A percentile compares a stretch with the other conserved stretches of the same genome.
Evolutionary conservation across 768 basidiomycete genomes (phyloP).

Genomic region (Boletus reticuloceps): DNA sequence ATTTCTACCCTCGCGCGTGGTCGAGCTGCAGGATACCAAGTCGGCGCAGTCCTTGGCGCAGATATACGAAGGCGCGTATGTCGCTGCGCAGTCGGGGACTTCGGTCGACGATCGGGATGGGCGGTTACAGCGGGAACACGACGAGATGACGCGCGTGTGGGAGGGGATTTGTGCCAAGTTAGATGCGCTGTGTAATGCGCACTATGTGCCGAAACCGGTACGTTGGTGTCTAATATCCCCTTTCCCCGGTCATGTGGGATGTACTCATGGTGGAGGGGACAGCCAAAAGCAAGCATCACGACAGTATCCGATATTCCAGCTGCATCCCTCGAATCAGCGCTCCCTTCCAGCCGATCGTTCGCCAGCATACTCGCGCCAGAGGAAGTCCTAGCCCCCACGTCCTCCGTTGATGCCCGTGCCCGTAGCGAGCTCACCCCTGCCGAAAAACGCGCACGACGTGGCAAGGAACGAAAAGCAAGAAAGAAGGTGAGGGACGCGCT

Average conservation of each 20-base stretch:
- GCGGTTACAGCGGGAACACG: slow-evolving; percentile 84
- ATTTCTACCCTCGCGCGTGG: slow-evolving; percentile 85
- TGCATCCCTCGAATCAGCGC: slow-evolving; percentile 82
- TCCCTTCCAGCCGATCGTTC: slow-evolving; percentile 77
- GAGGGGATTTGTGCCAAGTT: slow-evolving; percentile 82
- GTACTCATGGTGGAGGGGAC: neutral
- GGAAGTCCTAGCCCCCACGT: slow-evolving; percentile 69
- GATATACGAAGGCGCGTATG: slow-evolving; percentile 93
- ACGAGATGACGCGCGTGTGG: slow-evolving; percentile 82
- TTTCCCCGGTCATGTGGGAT: neutral
- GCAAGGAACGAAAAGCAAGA: slow-evolving; percentile 66
- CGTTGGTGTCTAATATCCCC: slow-evolving; percentile 22
- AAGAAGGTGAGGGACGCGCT: slow-evolving; percentile 66
- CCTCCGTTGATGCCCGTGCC: slow-evolving; percentile 53
- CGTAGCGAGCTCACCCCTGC: slow-evolving; percentile 80
- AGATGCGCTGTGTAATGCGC: slow-evolving; percentile 91
- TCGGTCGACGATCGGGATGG: slow-evolving; percentile 79
- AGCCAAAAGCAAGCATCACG: slow-evolving; percentile 90
- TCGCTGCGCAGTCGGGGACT: slow-evolving; percentile 56
- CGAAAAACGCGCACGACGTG: slow-evolving; percentile 73
- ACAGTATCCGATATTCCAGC: slow-evolving; percentile 81
- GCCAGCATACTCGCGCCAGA: slow-evolving; percentile 90
- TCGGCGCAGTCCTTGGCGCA: slow-evolving; percentile 89
- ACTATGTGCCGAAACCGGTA: slow-evolving; percentile 93
- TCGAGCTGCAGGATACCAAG: slow-evolving; percentile 88